These are phyloP conservation scores for Syncephalastrum contaminatum DNA, from an alignment of 371 early-diverging fungal species.

Conservation along the genomic window DNA sequence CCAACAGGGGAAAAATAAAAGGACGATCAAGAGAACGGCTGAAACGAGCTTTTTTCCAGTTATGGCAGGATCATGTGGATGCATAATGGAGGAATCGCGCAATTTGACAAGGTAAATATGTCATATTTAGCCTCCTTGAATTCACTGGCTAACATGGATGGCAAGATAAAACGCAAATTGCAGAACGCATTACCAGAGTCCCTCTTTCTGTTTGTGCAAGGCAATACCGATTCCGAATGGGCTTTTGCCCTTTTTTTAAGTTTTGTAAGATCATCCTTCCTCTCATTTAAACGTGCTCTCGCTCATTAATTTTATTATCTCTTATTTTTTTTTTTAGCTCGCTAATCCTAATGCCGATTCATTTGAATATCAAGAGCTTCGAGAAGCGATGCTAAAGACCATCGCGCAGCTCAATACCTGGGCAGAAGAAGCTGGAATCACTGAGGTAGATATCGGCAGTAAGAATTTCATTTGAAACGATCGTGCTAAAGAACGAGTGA, in stretches of 20 bases:
- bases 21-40: neutral
- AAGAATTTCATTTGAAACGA: neutral
- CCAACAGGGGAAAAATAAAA: neutral
- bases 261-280: constrained; percentile 39
- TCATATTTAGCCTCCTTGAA: neutral
- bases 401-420: constrained; percentile 71
- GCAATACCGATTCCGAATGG: constrained; percentile 87
- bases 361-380: constrained; percentile 60
- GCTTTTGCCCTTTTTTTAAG: constrained; percentile 86
- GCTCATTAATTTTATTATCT: neutral
- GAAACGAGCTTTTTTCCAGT: constrained; percentile 29
- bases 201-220: constrained; percentile 70
- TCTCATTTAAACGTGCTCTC: neutral
- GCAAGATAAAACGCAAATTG: constrained; percentile 70
- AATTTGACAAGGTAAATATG: constrained; percentile 61
- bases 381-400: constrained; percentile 74
- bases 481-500: neutral
- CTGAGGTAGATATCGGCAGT: constrained; percentile 26
- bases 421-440: constrained; percentile 62
- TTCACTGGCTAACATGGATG: neutral
- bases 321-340: constrained; percentile 37
- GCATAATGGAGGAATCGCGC: constrained; percentile 83
- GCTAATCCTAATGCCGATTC: constrained; percentile 46
- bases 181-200: constrained; percentile 68
- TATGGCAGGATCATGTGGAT: constrained; percentile 84